phyloP scores from a whole-genome alignment of 1,284 basidiomycete species.

The Erythrobasidium hasegawianum region DNA sequence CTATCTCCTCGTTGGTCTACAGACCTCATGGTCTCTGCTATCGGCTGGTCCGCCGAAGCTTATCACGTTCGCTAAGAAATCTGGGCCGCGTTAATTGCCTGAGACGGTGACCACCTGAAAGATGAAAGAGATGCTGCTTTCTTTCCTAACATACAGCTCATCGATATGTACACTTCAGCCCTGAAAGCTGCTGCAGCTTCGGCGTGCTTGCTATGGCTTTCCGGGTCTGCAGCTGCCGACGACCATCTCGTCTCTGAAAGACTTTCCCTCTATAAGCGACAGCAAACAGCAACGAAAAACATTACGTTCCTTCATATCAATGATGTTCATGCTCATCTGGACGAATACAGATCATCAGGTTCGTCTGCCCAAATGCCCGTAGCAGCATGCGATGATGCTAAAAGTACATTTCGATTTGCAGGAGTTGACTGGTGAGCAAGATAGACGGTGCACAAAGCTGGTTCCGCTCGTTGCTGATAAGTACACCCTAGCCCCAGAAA shows the following conservation, averaged over 20 bases:
- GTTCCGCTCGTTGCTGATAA: too few relatives aligned
- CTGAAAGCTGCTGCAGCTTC: not conserved
- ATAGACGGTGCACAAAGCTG: conserved; percentile 35
- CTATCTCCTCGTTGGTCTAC: too few relatives aligned
- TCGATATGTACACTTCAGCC: too few relatives aligned
- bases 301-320: conserved; percentile 42
- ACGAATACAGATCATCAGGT: conserved; percentile 46
- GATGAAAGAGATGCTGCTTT: not conserved
- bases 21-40: too few relatives aligned
- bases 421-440: conserved; percentile 4
- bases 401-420: not conserved
- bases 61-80: too few relatives aligned
- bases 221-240: conserved; percentile 11
- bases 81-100: too few relatives aligned
- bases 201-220: not conserved
- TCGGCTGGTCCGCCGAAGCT: too few relatives aligned
- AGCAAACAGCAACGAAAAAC: conserved; percentile 35
- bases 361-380: not conserved
- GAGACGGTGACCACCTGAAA: too few relatives aligned
- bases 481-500: conserved; percentile 10
- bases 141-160: not conserved
- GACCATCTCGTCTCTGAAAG: conserved; percentile 20
- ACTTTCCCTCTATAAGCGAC: conserved; percentile 18
- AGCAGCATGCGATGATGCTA: conserved; percentile 12
- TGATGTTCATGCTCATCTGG: conserved; percentile 51